A percentile compares a stretch with the other conserved stretches of the same genome.
Evolutionary conservation across 495 filamentous ascomycete species (phyloP).

Genomic region (Xylaria telfairii): DNA sequence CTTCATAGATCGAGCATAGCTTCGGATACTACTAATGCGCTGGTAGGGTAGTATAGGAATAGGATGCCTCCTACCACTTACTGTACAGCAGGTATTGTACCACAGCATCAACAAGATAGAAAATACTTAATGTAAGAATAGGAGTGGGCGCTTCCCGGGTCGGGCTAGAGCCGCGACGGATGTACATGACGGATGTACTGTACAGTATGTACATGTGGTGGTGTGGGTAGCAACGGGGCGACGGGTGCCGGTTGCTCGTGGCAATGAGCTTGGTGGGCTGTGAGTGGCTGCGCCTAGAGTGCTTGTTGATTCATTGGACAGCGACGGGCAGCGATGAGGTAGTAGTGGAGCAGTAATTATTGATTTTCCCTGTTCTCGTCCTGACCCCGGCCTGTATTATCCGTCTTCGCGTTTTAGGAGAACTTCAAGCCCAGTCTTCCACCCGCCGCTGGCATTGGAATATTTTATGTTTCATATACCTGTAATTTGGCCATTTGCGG

Average conservation of each 20-base stretch:
- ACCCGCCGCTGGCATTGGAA: not conserved
- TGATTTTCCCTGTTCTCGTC: slow-evolving; percentile 18
- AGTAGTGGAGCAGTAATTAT: slow-evolving; percentile 8
- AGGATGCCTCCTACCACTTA: too few species aligned
- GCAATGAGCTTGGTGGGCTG: slow-evolving; percentile 17
- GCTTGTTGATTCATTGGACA: slow-evolving; percentile 20
- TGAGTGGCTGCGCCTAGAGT: slow-evolving; percentile 18
- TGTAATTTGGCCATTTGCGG: not conserved
- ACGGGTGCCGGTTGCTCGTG: slow-evolving; percentile 25
- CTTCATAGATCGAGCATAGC: too few species aligned
- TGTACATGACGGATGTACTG: too few species aligned
- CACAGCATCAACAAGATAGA: too few species aligned
- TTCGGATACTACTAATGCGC: too few species aligned
- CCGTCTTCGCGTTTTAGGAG: not conserved
- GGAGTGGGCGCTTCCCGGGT: slow-evolving; percentile 2
- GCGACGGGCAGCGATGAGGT: not conserved
- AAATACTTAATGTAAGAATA: too few species aligned
- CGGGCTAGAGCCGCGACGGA: not conserved
- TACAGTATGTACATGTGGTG: not conserved
- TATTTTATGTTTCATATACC: slow-evolving; percentile 2
- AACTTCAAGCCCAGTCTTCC: not conserved
- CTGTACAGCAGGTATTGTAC: too few species aligned
- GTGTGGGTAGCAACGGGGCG: not conserved
- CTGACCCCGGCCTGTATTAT: not conserved
- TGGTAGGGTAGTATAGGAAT: too few species aligned